Conservation (phyloP, 1,284 basidiomycete genomes). For the Pseudozyma hubeiensis region DNA sequence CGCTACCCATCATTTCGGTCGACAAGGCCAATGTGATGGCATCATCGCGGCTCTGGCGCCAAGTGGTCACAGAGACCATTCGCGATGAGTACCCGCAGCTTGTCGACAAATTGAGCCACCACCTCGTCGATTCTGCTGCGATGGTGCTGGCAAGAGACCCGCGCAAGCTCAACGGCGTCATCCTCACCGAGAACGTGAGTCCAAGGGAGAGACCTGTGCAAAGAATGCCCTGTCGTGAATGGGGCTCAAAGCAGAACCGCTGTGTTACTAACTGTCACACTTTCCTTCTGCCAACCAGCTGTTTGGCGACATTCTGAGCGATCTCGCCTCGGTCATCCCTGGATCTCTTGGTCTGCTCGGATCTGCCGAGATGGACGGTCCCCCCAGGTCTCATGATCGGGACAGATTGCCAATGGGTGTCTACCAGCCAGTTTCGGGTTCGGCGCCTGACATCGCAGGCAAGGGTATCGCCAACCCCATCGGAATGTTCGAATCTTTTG, state of each 20-base stretch:
- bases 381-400: conserved; percentile 73
- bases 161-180: conserved; percentile 89
- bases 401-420: conserved; percentile 75
- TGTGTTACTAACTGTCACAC: neutral
- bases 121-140: conserved; percentile 90
- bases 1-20: conserved; percentile 87
- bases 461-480: conserved; percentile 95
- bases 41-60: conserved; percentile 91
- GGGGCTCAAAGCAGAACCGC: neutral
- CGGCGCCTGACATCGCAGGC: conserved; percentile 92
- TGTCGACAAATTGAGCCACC: conserved; percentile 72
- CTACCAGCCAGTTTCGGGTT: conserved; percentile 85
- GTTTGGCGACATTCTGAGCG: conserved; percentile 51
- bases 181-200: conserved; percentile 60
- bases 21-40: conserved; percentile 99
- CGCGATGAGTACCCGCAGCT: conserved; percentile 52
- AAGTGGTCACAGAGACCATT: conserved; percentile 69
- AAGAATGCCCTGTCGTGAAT: neutral
- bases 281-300: conserved; percentile 14
- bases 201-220: neutral
- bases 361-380: conserved; percentile 93
- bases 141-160: conserved; percentile 95
- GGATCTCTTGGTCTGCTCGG: conserved; percentile 80
- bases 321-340: conserved; percentile 44
- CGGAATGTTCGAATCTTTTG: conserved; percentile 93